Percentiles rank a stretch among this genome's conserved stretches.
Conservation (phyloP, 2,329 filamentous ascomycete species). For the Botrytis paeoniae region DNA sequence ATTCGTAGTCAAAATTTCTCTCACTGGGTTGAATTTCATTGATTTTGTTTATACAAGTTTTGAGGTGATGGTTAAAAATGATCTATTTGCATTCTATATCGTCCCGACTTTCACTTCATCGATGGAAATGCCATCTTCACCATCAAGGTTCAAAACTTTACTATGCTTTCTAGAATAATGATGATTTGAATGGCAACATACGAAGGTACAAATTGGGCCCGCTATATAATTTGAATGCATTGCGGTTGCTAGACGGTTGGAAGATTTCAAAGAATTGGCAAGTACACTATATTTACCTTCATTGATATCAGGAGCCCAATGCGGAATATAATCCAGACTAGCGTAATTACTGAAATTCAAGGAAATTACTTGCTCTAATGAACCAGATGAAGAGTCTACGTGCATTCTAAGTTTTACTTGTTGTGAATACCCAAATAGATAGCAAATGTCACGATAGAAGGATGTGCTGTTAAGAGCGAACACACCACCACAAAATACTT, state of each 20-base stretch:
- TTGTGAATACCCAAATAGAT: not conserved
- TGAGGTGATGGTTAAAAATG: not conserved
- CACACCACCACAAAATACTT: not conserved
- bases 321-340: not conserved
- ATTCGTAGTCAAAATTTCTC: not conserved
- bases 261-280: not conserved
- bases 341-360: not conserved
- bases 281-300: not conserved
- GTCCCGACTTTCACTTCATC: not conserved
- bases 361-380: fast-evolving
- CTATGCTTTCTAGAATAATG: not conserved
- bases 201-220: not conserved
- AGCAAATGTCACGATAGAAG: not conserved
- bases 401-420: not conserved
- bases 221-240: not conserved
- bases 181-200: not conserved
- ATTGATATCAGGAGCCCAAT: not conserved
- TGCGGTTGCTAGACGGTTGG: not conserved
- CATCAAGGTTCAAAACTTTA: not conserved
- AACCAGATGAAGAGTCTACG: not conserved
- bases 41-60: not conserved
- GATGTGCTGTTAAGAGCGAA: not conserved
- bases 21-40: not conserved
- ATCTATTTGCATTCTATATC: not conserved
- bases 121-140: not conserved